phyloP scores from a whole-genome alignment of 2,329 filamentous ascomycete genomes.

The Colletotrichum siamense region DNA sequence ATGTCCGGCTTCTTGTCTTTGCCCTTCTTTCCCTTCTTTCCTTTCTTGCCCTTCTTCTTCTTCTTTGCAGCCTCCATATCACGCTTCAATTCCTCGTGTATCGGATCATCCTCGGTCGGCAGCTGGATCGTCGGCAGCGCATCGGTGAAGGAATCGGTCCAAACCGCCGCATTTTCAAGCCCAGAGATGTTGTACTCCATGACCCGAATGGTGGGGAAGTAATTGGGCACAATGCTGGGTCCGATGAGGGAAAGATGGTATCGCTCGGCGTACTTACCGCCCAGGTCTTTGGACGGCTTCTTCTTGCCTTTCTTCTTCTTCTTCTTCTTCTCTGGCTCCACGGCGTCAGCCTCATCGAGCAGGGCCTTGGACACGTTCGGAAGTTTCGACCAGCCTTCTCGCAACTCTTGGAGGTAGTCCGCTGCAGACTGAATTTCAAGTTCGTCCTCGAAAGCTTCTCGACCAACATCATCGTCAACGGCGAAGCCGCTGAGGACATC shows the following conservation, averaged over 20 bases:
- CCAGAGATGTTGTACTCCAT: slow-evolving; percentile 91
- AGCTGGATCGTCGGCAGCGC: background rate
- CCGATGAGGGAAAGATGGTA: slow-evolving; percentile 83
- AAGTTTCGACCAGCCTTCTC: slow-evolving; percentile 78
- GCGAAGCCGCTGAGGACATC: slow-evolving; percentile 40
- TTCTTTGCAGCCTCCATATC: slow-evolving; percentile 35
- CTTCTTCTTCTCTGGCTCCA: slow-evolving; percentile 29
- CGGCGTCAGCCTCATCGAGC: slow-evolving; percentile 19
- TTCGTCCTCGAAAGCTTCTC: slow-evolving; percentile 52
- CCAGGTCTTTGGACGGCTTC: slow-evolving; percentile 64
- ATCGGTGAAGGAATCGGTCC: slow-evolving; percentile 39
- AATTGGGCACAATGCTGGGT: slow-evolving; percentile 91
- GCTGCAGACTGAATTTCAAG: slow-evolving; percentile 71
- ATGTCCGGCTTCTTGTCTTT: slow-evolving; percentile 51
- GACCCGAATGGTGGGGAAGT: slow-evolving; percentile 88
- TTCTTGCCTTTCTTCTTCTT: slow-evolving; percentile 52
- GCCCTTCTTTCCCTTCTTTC: slow-evolving; percentile 42
- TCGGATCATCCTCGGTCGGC: slow-evolving; percentile 19
- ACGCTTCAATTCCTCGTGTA: slow-evolving; percentile 32
- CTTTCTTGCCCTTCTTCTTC: slow-evolving; percentile 44
- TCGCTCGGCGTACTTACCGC: slow-evolving; percentile 82
- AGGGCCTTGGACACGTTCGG: slow-evolving; percentile 54
- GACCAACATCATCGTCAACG: slow-evolving; percentile 27
- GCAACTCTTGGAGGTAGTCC: slow-evolving; percentile 80
- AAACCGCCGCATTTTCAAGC: slow-evolving; percentile 61